These are phyloP conservation scores for cucumber (Cucumis sativus) DNA, from an alignment of 306 rosid species.

Conservation along the genomic window DNA sequence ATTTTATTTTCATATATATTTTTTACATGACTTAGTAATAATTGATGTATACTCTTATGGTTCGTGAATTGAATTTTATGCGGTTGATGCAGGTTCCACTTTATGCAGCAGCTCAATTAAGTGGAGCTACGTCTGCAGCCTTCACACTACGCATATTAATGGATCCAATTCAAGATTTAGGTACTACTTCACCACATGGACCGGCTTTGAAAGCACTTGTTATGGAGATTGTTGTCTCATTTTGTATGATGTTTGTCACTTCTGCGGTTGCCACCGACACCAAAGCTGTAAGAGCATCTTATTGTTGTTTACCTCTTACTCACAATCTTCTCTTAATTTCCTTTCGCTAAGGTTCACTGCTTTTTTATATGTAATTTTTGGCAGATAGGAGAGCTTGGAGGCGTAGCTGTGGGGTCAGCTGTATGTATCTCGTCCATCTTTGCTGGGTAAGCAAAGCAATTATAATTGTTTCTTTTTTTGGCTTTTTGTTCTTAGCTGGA, in stretches of 20 bases:
- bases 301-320: not conserved
- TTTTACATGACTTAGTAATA: too few species aligned
- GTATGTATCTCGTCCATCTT: constrained; percentile 68
- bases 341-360: too few species aligned
- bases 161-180: constrained; percentile 36
- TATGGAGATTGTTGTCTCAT: constrained; percentile 53
- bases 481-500: not conserved
- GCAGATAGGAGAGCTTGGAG: constrained; percentile 57
- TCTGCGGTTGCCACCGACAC: constrained; percentile 65
- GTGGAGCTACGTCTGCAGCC: constrained; percentile 65
- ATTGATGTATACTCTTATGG: too few species aligned
- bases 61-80: not conserved
- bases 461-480: not conserved
- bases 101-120: constrained; percentile 55
- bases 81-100: constrained; percentile 47
- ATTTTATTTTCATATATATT: not conserved
- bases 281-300: constrained; percentile 38
- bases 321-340: not conserved
- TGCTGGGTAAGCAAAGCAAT: constrained; percentile 45
- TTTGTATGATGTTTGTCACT: constrained; percentile 60
- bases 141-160: constrained; percentile 34
- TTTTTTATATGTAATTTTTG: not conserved
- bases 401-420: constrained; percentile 74
- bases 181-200: constrained; percentile 55
- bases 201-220: constrained; percentile 42